Base-by-base conservation (phyloP, 2,329 filamentous ascomycete genomes). In the Cordyceps fumosorosea region DNA sequence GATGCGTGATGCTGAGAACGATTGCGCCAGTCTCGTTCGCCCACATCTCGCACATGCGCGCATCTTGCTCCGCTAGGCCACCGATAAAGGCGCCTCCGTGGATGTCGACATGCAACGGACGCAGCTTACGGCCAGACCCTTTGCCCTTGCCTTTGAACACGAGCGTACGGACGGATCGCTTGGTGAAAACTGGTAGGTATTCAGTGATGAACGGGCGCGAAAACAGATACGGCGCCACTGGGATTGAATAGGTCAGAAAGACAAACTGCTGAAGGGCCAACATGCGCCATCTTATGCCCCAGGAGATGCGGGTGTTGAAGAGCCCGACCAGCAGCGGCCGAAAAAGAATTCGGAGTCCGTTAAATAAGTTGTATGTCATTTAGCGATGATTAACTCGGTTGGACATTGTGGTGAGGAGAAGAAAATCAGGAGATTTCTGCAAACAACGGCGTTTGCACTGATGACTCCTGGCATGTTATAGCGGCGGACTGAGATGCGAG, bases 1-100 rank as follows among this genome's bases (percentile, higher is more conserved):
- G 73, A 65, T 84, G 83, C 20, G 81, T 79, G 5, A 82, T 74
- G 62, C 79, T 79, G 8, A 83, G 71, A 18, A 78, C 77, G 0
- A 81, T 73, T 2, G 77, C 77, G 1, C 75, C 78, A 0, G 77
- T 79, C 44, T 72, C 66, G 18, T 69, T 64, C 1, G 74, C 74
- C 1, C 80, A 63, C 5, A 67, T 63, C 1, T 69, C 62, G 62
- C 75, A 74, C 58, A 76, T 77, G 0, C 65, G 58, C 1, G 72
- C 73, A 26, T 73, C 68, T 6, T 72, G 68, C 54, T 80, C 79
- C 1, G 78, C 71, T 2, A 78, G 63, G 22, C 76, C 79, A 26
- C 75, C 76, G 14, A 81, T 66, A 67, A 79, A 80, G 20, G 66
- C 77, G 3, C 78, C 78, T 29, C 74, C 72, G 62, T 81, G 78